These are phyloP conservation scores for Trypanosoma brucei DNA, from an alignment of 208 protist genomes.

Conservation along the genomic window DNA sequence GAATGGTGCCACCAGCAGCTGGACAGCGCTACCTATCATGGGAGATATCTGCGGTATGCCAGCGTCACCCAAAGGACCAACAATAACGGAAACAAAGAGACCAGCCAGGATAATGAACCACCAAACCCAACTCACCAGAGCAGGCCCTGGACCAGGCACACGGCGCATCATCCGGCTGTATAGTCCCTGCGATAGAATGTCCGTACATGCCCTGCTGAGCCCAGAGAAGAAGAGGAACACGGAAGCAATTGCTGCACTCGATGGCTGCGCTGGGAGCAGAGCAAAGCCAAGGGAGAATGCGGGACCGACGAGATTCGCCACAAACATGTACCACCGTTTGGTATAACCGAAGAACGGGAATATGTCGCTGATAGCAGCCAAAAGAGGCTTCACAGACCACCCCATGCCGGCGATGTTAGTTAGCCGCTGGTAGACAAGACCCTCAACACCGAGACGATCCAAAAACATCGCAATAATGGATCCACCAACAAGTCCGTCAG, in stretches of 20 bases:
- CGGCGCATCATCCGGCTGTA: conserved; percentile 42
- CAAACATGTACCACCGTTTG: conserved; percentile 36
- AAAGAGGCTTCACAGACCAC: conserved; percentile 30
- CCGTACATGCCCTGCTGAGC: conserved; percentile 30
- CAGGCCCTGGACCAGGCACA: conserved; percentile 20
- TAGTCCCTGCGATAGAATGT: conserved; percentile 37
- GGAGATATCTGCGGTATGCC: conserved; percentile 17
- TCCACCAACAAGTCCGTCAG: conserved; percentile 15
- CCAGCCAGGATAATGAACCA: conserved; percentile 27
- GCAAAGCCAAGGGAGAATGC: conserved; percentile 20
- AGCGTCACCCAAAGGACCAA: conserved; percentile 32
- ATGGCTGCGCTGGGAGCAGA: conserved; percentile 18
- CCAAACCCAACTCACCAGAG: conserved; percentile 40
- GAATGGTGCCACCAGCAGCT: conserved; percentile 12
- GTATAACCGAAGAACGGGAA: conserved; percentile 35
- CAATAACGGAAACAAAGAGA: conserved; percentile 16
- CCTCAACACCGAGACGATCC: conserved; percentile 17
- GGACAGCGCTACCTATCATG: conserved; percentile 20
- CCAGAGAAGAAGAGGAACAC: conserved; percentile 24
- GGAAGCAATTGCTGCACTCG: conserved; percentile 19
- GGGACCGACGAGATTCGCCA: conserved; percentile 18
- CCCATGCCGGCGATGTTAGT: conserved; percentile 23
- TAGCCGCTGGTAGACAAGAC: conserved; percentile 28
- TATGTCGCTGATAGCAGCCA: conserved; percentile 27
- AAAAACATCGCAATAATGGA: conserved; percentile 20